These are phyloP conservation scores for Zalaria sp. DNA, from an alignment of 2,329 filamentous ascomycete genomes.

Conservation along the genomic window DNA sequence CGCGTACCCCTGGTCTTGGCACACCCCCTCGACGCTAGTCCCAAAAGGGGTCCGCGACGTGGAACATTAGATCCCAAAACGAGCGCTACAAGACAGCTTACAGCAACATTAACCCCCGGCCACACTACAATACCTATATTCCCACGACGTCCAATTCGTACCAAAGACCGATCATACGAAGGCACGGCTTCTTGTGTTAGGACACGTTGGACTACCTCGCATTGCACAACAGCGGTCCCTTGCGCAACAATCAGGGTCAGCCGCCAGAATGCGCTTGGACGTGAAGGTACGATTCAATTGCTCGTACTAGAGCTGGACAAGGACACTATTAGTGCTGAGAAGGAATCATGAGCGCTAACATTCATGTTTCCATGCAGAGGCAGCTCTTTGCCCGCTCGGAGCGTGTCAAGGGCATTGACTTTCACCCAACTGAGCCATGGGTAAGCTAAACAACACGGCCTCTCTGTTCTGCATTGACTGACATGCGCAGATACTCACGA, in stretches of 20 bases:
- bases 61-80: too few relatives aligned
- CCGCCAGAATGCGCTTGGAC: constrained; percentile 40
- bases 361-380: constrained; percentile 40
- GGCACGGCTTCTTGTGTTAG: too few relatives aligned
- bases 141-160: too few relatives aligned
- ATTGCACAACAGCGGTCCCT: constrained; percentile 11
- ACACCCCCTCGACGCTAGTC: too few relatives aligned
- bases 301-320: background rate
- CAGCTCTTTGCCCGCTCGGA: constrained; percentile 81
- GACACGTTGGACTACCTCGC: background rate
- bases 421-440: constrained; percentile 94
- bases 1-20: too few relatives aligned
- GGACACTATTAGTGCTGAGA: background rate
- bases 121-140: too few relatives aligned
- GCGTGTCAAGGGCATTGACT: constrained; percentile 94
- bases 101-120: too few relatives aligned
- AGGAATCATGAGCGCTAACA: constrained; percentile 22
- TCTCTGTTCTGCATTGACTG: constrained; percentile 1
- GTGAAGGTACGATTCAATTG: constrained; percentile 34
- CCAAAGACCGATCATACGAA: too few relatives aligned
- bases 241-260: constrained; percentile 12
- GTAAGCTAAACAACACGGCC: constrained; percentile 30
- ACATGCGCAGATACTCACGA: constrained; percentile 54
- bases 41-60: too few relatives aligned
- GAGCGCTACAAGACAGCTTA: too few relatives aligned